Evolutionary conservation across 768 basidiomycete genomes (phyloP).

Genomic region (Boletus coccyginus): DNA sequence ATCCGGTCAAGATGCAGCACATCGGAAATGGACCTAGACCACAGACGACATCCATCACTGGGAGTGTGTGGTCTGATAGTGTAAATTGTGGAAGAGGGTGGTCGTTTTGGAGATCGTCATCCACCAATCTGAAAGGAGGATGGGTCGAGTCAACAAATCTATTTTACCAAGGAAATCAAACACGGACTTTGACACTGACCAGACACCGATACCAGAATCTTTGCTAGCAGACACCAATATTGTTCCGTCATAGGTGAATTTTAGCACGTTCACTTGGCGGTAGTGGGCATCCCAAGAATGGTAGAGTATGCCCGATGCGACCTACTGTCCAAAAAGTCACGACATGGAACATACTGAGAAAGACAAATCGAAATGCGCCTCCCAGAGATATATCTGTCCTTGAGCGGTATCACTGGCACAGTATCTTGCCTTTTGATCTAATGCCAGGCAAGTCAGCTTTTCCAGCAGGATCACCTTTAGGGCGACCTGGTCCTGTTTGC

Average conservation of each 20-base stretch:
- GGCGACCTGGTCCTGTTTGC: slow-evolving; percentile 78
- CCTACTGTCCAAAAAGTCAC: slow-evolving; percentile 44
- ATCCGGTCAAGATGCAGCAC: slow-evolving; percentile 76
- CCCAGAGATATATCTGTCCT: slow-evolving; percentile 95
- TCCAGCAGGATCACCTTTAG: slow-evolving; percentile 88
- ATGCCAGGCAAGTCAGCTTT: slow-evolving; percentile 75
- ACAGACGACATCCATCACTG: slow-evolving; percentile 77
- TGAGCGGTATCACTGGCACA: slow-evolving; percentile 87
- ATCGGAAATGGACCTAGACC: slow-evolving; percentile 78
- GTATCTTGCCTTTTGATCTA: slow-evolving; percentile 69
- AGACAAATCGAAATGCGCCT: slow-evolving; percentile 55
- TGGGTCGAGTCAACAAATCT: slow-evolving; percentile 10
- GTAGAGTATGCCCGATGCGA: slow-evolving; percentile 90
- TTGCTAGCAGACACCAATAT: slow-evolving; percentile 85
- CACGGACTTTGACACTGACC: slow-evolving; percentile 82
- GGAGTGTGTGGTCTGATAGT: slow-evolving; percentile 89
- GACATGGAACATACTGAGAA: not conserved
- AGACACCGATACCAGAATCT: slow-evolving; percentile 86
- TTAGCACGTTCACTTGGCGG: slow-evolving; percentile 77
- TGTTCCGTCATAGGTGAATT: slow-evolving; percentile 79
- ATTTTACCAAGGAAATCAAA: slow-evolving; percentile 6
- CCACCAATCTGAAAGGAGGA: slow-evolving; percentile 55
- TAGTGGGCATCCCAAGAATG: slow-evolving; percentile 96
- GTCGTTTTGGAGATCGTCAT: slow-evolving; percentile 72
- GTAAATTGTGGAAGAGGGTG: slow-evolving; percentile 74